Base-by-base conservation (phyloP, 148 eudicot species). In the Dysphania ambrosioides region DNA sequence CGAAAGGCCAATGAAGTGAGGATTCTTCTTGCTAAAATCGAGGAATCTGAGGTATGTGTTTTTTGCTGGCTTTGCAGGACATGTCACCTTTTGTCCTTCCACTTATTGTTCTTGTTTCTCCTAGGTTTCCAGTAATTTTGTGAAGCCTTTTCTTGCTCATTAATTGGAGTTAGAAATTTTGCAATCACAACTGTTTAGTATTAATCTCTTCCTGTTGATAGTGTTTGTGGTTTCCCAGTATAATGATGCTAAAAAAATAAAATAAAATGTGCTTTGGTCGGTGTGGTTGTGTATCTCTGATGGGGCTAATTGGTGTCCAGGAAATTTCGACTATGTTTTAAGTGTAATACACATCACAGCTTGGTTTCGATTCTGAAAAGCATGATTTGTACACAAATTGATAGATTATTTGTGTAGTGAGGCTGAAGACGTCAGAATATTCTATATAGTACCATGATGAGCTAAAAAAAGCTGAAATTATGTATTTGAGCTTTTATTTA, bases 41-140 rank as follows among this genome's bases (percentile, higher is more conserved):
- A 96, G 83, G 99, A 96, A 83, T 90, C 97, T 62, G 99, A 96
- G 97, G 99, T 96, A 56, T 26, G 88, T 79, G 67, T n/a, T 75
- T 32, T 73, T 55, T 78, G 57, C 9, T 51, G 40, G n/a, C 44
- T 56, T 38, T 65, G 35, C n/a, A n/a, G n/a, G n/a, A n/a, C n/a
- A n/a, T n/a, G n/a, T n/a, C n/a, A n/a, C 21, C 60, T 27, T 78
- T 9, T 63, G 41, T 49, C 60, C 16, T 32, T 70, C 29, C 12
- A 15, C 57, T 1, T 75, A 24, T 62, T 30, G 13, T 42, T 2
- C 34, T 73, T 66, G 29, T 70, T 18, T 68, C 31, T 24, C 47
- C 19, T 19, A 23, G 64, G 72, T 67, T 61, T 73, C 9, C 64
- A n/a, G 19, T 47, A 57, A 56, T 42, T 30, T 8, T 57, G 68